Evolutionary conservation across 345 rosid genomes (phyloP).

Genomic region (Arabidopsis suecica): DNA sequence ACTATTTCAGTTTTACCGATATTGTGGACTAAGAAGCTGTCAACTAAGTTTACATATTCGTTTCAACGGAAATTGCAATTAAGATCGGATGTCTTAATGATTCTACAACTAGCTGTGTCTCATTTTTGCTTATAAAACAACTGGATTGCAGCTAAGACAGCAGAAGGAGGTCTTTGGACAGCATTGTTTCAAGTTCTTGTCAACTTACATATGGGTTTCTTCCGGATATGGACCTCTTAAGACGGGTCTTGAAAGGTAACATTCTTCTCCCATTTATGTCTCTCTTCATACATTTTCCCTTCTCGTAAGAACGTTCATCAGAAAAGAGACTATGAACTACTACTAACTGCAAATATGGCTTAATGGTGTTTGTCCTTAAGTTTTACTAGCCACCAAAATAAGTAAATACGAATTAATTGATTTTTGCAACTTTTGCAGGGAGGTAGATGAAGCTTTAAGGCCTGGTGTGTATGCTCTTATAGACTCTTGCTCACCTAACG

Average conservation of each 20-base stretch:
- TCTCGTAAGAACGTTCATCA: background rate
- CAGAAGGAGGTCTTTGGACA: slow-evolving; percentile 72
- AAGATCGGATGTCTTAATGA: background rate
- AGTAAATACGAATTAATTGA: slow-evolving; percentile 17
- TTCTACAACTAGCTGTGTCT: slow-evolving; percentile 6
- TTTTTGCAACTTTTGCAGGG: slow-evolving; percentile 56
- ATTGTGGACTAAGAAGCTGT: background rate
- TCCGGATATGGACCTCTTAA: slow-evolving; percentile 77
- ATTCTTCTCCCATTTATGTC: background rate
- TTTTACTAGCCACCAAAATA: background rate
- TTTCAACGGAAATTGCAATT: background rate
- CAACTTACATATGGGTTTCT: slow-evolving; percentile 74
- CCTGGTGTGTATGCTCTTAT: slow-evolving; percentile 91
- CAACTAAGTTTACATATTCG: background rate
- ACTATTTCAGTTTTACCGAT: background rate
- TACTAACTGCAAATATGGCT: slow-evolving; percentile 2
- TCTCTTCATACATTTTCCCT: slow-evolving; percentile 1
- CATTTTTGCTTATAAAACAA: slow-evolving; percentile 3
- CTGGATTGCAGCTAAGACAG: slow-evolving; percentile 72
- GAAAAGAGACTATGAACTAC: slow-evolving; percentile 6
- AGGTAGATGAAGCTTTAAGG: slow-evolving; percentile 83
- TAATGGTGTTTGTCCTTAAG: slow-evolving; percentile 17
- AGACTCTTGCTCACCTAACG: slow-evolving; percentile 78
- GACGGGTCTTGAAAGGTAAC: slow-evolving; percentile 79
- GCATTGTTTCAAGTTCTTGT: slow-evolving; percentile 80